Percentiles rank a stretch among this genome's conserved stretches.
Evolutionary conservation across 176 grass and related monocot genomes (phyloP).

Genomic region (Aegilops bicornis): DNA sequence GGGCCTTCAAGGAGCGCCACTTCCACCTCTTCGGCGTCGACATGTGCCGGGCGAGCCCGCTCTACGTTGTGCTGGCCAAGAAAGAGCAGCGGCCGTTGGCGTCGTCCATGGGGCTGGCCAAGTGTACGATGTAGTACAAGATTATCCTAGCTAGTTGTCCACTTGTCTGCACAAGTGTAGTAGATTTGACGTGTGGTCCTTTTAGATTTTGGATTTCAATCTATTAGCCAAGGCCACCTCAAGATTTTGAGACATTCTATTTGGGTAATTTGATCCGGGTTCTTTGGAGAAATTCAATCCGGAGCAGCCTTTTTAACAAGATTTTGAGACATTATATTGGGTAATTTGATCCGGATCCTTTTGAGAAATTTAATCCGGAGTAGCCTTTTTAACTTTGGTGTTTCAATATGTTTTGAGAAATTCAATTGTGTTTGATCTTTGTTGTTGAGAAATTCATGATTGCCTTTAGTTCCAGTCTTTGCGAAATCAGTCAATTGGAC

Average conservation of each 20-base stretch:
- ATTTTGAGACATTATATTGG: not conserved
- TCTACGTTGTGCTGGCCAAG: conserved; percentile 39
- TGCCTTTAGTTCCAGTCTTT: not conserved
- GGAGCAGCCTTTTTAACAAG: not conserved
- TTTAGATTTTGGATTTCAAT: not conserved
- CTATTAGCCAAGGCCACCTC: no score
- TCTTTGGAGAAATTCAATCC: not conserved
- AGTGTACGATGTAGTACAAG: no score
- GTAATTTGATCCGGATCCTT: not conserved
- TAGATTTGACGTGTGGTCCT: not conserved
- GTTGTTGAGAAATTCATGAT: not conserved
- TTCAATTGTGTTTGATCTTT: not conserved
- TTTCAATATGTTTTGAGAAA: not conserved
- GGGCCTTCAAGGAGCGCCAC: no score
- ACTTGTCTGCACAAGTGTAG: not conserved
- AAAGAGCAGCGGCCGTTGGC: not conserved
- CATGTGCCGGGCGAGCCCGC: conserved; percentile 33
- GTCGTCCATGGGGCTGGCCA: not conserved
- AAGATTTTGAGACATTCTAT: not conserved
- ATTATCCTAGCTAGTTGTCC: no score
- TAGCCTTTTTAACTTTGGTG: not conserved
- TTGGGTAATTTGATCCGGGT: not conserved
- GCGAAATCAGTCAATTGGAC: not conserved
- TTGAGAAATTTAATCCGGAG: no score
- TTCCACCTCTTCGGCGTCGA: not conserved